phyloP scores from a whole-genome alignment of 768 basidiomycete species.

The Neoboletus subvelutipes region DNA sequence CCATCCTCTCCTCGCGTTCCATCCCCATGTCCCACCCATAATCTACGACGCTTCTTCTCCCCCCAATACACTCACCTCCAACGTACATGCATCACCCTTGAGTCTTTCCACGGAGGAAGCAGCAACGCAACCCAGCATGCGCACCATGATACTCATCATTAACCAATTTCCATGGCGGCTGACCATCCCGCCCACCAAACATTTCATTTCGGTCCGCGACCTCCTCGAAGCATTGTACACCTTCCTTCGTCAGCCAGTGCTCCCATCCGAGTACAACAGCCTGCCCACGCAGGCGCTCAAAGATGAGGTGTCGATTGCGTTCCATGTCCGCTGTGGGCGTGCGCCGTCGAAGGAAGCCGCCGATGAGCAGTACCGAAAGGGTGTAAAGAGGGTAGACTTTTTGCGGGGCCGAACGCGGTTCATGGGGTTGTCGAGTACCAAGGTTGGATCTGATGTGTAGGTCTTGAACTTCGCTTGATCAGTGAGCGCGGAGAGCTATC shows the following conservation, averaged over 20 bases:
- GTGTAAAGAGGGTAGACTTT: slow-evolving; percentile 58
- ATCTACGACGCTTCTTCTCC: slow-evolving; percentile 21
- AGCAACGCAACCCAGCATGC: slow-evolving; percentile 32
- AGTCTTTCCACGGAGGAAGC: slow-evolving; percentile 28
- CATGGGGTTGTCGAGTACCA: slow-evolving; percentile 45
- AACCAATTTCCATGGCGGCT: slow-evolving; percentile 35
- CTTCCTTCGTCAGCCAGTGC: slow-evolving; percentile 42
- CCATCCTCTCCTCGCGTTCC: slow-evolving; percentile 31
- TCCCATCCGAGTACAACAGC: slow-evolving; percentile 39
- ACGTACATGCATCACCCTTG: slow-evolving; percentile 26
- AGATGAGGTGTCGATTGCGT: slow-evolving; percentile 42
- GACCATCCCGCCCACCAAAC: slow-evolving; percentile 29
- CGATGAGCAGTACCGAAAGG: slow-evolving; percentile 44
- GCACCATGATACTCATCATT: slow-evolving; percentile 31
- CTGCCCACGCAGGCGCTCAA: slow-evolving; percentile 35
- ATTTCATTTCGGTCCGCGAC: slow-evolving; percentile 44
- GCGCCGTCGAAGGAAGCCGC: slow-evolving; percentile 31
- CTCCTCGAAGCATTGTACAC: slow-evolving; percentile 47
- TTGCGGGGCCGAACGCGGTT: slow-evolving; percentile 43
- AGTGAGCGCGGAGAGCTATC: slow-evolving; percentile 7
- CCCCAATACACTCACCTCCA: slow-evolving; percentile 21
- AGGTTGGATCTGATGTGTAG: slow-evolving; percentile 39
- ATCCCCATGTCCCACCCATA: slow-evolving; percentile 25
- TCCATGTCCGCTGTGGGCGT: slow-evolving; percentile 39
- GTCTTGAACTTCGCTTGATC: slow-evolving; percentile 28